Percentiles rank a stretch among this genome's conserved stretches.
phyloP scores from a whole-genome alignment of 257 asterid species.

The Ocimum tenuiflorum region DNA sequence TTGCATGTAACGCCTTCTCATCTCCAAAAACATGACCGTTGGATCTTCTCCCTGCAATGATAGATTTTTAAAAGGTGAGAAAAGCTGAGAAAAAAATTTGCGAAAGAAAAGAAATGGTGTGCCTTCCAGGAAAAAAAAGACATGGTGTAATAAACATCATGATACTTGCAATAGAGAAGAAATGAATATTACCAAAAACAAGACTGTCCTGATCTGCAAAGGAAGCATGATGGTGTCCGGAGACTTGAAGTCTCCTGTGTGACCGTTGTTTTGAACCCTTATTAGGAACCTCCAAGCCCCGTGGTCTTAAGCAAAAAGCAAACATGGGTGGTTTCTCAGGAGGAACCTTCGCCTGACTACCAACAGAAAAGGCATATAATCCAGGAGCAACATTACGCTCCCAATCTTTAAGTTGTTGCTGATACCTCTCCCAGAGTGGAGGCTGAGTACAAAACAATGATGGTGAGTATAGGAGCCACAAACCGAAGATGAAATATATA shows the following conservation, averaged over 20 bases:
- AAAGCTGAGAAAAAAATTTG: neutral
- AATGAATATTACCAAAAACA: slow-evolving; percentile 38
- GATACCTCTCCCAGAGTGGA: slow-evolving; percentile 89
- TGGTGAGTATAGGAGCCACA: neutral
- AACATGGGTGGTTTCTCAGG: slow-evolving; percentile 84
- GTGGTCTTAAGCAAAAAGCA: slow-evolving; percentile 89
- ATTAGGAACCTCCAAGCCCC: slow-evolving; percentile 83
- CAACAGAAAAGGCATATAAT: slow-evolving; percentile 34
- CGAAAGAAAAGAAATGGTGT: neutral
- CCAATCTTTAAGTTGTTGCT: slow-evolving; percentile 81
- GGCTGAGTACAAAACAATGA: slow-evolving; percentile 48
- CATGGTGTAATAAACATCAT: neutral
- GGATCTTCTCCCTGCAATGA: slow-evolving; percentile 59
- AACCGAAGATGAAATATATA: neutral
- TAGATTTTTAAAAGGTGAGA: slow-evolving; percentile 11
- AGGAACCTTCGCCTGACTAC: slow-evolving; percentile 45
- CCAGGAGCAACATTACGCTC: slow-evolving; percentile 54
- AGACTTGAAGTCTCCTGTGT: slow-evolving; percentile 60
- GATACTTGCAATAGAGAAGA: neutral
- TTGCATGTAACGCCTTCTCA: slow-evolving; percentile 39
- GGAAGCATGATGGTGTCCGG: slow-evolving; percentile 55
- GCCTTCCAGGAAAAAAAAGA: neutral
- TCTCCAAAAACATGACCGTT: slow-evolving; percentile 50
- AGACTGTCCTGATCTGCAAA: slow-evolving; percentile 58
- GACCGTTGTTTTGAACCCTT: slow-evolving; percentile 87